These are phyloP conservation scores for Rhizopogon parksii DNA, from an alignment of 1,284 basidiomycete species.

Conservation along the genomic window DNA sequence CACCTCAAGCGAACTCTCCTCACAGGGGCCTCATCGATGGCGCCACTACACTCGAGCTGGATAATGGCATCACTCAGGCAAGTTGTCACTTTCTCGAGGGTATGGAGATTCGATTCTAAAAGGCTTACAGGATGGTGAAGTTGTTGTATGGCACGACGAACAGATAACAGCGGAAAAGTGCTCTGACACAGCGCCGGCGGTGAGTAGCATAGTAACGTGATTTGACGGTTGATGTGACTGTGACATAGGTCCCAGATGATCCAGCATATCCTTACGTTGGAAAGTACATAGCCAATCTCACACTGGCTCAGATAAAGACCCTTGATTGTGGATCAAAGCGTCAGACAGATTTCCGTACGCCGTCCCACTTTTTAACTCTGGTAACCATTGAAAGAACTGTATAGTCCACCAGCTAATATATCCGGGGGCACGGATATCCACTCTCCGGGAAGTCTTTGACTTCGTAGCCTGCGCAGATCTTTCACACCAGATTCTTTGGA, in stretches of 20 bases:
- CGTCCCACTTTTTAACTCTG: background rate
- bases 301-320: constrained; percentile 69
- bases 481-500: constrained; percentile 53
- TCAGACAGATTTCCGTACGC: constrained; percentile 52
- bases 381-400: constrained; percentile 8
- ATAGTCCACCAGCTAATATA: constrained; percentile 58
- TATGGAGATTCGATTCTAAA: constrained; percentile 7
- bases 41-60: constrained; percentile 68
- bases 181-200: constrained; percentile 55
- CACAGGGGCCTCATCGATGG: constrained; percentile 66
- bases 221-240: constrained; percentile 5
- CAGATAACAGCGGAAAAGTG: constrained; percentile 58
- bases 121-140: constrained; percentile 52
- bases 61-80: constrained; percentile 69
- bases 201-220: constrained; percentile 25
- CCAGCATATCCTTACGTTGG: constrained; percentile 66
- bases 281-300: constrained; percentile 70
- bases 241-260: constrained; percentile 42
- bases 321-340: constrained; percentile 73
- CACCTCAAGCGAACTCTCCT: constrained; percentile 7
- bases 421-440: constrained; percentile 64
- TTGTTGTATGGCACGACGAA: constrained; percentile 78
- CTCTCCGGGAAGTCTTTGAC: constrained; percentile 65
- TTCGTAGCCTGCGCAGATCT: constrained; percentile 70
- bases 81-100: constrained; percentile 4